Percentiles rank a stretch among this genome's conserved stretches.
Evolutionary conservation across 2,329 filamentous ascomycete genomes (phyloP).

Genomic region (Fusarium acutatum): DNA sequence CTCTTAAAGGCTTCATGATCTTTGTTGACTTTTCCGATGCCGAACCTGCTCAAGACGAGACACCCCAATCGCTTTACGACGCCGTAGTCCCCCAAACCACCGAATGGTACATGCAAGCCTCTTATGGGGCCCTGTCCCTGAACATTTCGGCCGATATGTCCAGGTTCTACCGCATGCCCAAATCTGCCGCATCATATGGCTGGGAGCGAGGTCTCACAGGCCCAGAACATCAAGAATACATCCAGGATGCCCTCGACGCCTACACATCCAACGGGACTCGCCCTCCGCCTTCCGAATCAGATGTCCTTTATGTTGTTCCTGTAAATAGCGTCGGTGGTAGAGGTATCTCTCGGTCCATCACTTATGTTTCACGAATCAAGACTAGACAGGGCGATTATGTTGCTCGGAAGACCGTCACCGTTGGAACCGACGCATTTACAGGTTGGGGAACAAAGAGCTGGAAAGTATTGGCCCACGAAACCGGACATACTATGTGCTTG

Average conservation of each 20-base stretch:
- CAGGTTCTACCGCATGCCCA: constrained; percentile 41
- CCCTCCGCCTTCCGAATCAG: constrained; percentile 9
- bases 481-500: constrained; percentile 50
- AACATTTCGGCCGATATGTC: constrained; percentile 35
- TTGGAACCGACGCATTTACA: constrained; percentile 45
- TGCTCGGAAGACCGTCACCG: constrained; percentile 41
- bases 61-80: constrained; percentile 37
- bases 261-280: constrained; percentile 7
- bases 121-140: constrained; percentile 31
- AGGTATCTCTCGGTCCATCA: constrained; percentile 7
- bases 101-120: constrained; percentile 41
- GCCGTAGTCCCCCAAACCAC: constrained; percentile 21
- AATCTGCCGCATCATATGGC: constrained; percentile 39
- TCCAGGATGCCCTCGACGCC: constrained; percentile 29
- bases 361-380: neutral
- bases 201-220: constrained; percentile 19
- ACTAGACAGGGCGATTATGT: neutral
- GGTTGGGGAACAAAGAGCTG: constrained; percentile 43
- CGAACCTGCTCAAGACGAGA: constrained; percentile 30
- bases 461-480: constrained; percentile 48
- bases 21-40: constrained; percentile 49
- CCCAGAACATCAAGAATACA: constrained; percentile 18
- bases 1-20: constrained; percentile 45
- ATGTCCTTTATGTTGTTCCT: constrained; percentile 32
- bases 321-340: neutral